phyloP scores from a whole-genome alignment of 106 monocot species.

The Dendrobium huoshanense region DNA sequence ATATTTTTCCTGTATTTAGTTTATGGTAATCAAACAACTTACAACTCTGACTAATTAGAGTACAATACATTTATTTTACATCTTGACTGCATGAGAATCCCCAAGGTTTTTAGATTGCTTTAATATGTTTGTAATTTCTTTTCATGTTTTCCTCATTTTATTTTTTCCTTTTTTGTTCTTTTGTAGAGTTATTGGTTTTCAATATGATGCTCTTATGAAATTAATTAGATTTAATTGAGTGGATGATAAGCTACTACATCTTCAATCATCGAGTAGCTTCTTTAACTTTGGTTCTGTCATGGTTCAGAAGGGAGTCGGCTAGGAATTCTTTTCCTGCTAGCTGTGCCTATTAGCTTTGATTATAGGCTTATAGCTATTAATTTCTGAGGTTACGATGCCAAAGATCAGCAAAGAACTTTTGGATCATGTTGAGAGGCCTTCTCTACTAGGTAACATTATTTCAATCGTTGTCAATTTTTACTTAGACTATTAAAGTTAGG shows the following conservation, averaged over 20 bases:
- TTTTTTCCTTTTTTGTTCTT: no score
- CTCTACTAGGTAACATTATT: slow-evolving; percentile 3
- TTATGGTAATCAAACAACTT: no score
- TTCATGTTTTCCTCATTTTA: no score
- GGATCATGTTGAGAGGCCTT: slow-evolving; percentile 3
- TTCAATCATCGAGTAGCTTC: background rate
- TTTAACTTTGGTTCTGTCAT: background rate
- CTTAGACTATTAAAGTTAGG: background rate
- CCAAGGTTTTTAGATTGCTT: no score
- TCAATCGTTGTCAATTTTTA: background rate
- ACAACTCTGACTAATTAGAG: no score
- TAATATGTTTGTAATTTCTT: no score
- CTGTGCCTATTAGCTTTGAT: no score
- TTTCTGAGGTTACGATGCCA: background rate
- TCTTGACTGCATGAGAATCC: no score
- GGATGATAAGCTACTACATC: background rate
- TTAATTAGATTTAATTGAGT: background rate
- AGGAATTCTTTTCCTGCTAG: background rate
- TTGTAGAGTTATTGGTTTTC: no score
- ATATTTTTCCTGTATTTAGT: no score
- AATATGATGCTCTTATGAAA: background rate
- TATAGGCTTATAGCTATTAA: background rate
- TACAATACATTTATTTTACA: no score
- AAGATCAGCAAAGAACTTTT: slow-evolving; percentile 8
- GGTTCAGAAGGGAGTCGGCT: background rate